Evolutionary conservation across 805 yeast species (phyloP).

Genomic region (Wickerhamomyces sydowiorum): DNA sequence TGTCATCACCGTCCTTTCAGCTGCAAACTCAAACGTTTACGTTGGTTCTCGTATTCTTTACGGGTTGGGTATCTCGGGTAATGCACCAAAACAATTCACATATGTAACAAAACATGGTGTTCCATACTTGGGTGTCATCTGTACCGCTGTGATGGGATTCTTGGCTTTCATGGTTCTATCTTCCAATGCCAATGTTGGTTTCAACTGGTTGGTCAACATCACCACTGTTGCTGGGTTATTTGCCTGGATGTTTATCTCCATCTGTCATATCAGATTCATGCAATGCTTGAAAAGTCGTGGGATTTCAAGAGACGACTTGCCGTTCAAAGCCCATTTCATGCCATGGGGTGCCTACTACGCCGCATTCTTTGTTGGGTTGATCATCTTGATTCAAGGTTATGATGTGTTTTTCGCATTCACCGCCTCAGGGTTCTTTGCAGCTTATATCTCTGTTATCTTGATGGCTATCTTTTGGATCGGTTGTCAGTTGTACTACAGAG

Average conservation of each 20-base stretch:
- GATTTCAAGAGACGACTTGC: constrained; percentile 57
- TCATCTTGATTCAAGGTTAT: constrained; percentile 68
- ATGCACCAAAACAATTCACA: constrained; percentile 51
- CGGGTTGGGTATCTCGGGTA: constrained; percentile 49
- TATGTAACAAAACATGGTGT: constrained; percentile 51
- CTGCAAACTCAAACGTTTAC: constrained; percentile 66
- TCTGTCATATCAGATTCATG: constrained; percentile 60
- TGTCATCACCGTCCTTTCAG: constrained; percentile 55
- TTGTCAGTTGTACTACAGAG: constrained; percentile 45
- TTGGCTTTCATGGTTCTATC: constrained; percentile 52
- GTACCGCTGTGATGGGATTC: constrained; percentile 51
- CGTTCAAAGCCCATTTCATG: constrained; percentile 61
- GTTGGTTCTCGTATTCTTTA: constrained; percentile 61
- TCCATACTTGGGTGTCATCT: constrained; percentile 50
- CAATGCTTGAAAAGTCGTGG: constrained; percentile 52
- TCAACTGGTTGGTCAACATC: constrained; percentile 62
- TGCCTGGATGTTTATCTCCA: constrained; percentile 58
- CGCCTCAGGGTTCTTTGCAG: constrained; percentile 53
- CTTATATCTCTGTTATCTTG: constrained; percentile 57
- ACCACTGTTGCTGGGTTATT: constrained; percentile 64
- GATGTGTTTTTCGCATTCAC: constrained; percentile 47
- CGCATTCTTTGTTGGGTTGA: constrained; percentile 42
- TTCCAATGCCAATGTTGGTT: constrained; percentile 45
- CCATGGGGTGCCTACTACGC: constrained; percentile 64
- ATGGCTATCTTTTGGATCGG: constrained; percentile 44